Percentiles rank a stretch among this genome's conserved stretches.
These are phyloP conservation scores for Rhizopus stolonifer DNA, from an alignment of 371 early-diverging fungal genomes.

Conservation along the genomic window DNA sequence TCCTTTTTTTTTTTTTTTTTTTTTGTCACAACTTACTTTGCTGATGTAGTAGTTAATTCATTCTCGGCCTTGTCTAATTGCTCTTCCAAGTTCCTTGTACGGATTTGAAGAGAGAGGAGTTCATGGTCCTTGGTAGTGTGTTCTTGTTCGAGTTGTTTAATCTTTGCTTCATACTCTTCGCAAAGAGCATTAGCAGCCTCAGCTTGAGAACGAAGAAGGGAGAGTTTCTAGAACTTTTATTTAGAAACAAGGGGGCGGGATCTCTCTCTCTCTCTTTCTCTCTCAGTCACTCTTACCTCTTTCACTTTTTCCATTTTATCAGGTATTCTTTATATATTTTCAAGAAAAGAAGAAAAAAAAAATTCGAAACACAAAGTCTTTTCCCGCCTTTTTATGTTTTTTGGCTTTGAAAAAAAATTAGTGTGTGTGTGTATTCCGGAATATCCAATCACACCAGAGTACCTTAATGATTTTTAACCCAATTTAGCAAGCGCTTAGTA, in stretches of 20 bases:
- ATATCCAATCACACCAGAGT: too few relatives aligned
- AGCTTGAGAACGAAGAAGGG: constrained; percentile 66
- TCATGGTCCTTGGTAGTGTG: constrained; percentile 76
- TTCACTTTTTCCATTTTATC: not conserved
- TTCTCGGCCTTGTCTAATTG: constrained; percentile 65
- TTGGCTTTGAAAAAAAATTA: too few relatives aligned
- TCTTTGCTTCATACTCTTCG: constrained; percentile 63
- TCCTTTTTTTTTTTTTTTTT: too few relatives aligned
- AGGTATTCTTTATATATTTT: too few relatives aligned
- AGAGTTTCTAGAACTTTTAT: constrained; percentile 57
- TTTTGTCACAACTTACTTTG: constrained; percentile 72
- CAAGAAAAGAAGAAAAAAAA: not conserved
- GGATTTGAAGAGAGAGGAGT: constrained; percentile 68
- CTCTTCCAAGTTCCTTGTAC: constrained; percentile 63
- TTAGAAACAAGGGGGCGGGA: not conserved
- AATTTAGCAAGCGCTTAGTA: too few relatives aligned
- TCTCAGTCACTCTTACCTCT: not conserved
- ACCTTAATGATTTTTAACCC: too few relatives aligned
- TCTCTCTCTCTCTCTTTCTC: not conserved
- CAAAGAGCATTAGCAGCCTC: constrained; percentile 67
- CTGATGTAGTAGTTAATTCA: constrained; percentile 54
- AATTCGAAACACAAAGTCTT: not conserved
- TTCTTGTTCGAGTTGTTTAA: constrained; percentile 66
- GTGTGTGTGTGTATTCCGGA: too few relatives aligned
- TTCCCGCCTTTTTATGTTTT: too few relatives aligned